Percentiles rank a stretch among this genome's conserved stretches.
Evolutionary conservation across 495 filamentous ascomycete genomes (phyloP).

Genomic region (Penicillium paradoxum): DNA sequence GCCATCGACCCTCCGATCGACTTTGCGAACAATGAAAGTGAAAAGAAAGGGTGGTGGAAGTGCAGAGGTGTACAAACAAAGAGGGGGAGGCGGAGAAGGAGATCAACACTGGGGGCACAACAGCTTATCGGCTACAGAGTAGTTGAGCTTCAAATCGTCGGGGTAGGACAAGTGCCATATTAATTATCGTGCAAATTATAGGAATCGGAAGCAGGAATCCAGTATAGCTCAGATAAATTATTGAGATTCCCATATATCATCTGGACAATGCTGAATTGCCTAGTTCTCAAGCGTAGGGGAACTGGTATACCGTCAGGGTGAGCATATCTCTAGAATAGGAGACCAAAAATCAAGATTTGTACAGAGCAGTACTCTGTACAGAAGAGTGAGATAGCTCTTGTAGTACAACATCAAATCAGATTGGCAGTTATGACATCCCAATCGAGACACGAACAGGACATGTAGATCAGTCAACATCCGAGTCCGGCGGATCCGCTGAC

Average conservation of each 20-base stretch:
- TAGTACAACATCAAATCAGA: background rate
- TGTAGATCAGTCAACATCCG: conserved; percentile 7
- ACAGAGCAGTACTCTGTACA: too few species aligned
- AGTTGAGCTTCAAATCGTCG: background rate
- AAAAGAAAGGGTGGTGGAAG: conserved; percentile 1
- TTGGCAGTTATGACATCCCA: background rate
- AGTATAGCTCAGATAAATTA: too few species aligned
- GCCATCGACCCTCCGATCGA: conserved; percentile 7
- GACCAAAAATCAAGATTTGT: too few species aligned
- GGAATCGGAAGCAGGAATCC: too few species aligned
- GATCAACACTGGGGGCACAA: conserved; percentile 18
- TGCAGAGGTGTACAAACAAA: conserved; percentile 11
- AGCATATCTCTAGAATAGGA: too few species aligned
- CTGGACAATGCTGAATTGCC: too few species aligned
- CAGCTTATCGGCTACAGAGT: conserved; percentile 4
- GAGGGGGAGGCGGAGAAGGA: conserved; percentile 17
- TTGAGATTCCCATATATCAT: too few species aligned
- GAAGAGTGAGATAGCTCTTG: too few species aligned
- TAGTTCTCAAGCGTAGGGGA: too few species aligned
- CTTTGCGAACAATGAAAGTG: conserved; percentile 9
- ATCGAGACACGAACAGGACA: background rate
- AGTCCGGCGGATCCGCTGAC: conserved; percentile 8
- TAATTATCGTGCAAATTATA: too few species aligned
- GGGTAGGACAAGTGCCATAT: background rate
- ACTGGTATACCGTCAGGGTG: too few species aligned